Percentiles rank a stretch among this genome's conserved stretches.
These are phyloP conservation scores for Penicillium chermesinum DNA, from an alignment of 495 filamentous ascomycete species.

Conservation along the genomic window DNA sequence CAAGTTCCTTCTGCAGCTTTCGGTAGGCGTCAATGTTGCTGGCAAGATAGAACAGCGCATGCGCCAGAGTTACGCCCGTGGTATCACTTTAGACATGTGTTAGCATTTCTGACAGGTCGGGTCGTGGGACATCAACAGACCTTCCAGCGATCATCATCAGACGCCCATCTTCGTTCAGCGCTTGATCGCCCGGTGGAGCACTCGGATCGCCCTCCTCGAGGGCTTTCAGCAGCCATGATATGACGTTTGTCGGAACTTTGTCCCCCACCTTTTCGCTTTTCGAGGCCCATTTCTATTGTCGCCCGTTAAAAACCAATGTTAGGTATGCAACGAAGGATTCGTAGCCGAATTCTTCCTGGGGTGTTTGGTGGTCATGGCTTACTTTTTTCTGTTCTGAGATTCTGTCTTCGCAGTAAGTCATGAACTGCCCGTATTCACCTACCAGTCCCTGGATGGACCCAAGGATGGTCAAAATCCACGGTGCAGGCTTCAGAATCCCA, in stretches of 20 bases:
- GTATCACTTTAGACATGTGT: too few relatives aligned
- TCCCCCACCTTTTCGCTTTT: neutral
- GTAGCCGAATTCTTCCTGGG: too few relatives aligned
- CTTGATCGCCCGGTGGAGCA: neutral
- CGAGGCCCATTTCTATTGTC: neutral
- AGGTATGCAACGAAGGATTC: too few relatives aligned
- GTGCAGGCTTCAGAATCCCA: neutral
- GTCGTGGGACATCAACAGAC: too few relatives aligned
- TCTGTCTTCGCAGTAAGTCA: neutral
- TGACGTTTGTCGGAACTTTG: neutral
- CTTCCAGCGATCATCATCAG: neutral
- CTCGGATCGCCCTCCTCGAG: neutral
- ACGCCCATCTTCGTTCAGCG: neutral
- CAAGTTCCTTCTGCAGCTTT: neutral
- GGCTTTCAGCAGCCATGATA: slow-evolving; percentile 8
- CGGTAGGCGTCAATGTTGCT: neutral
- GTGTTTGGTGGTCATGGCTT: neutral
- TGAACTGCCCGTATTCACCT: neutral
- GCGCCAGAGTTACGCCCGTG: neutral
- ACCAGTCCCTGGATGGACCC: neutral
- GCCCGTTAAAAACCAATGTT: neutral
- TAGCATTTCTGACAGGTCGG: too few relatives aligned
- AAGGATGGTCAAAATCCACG: neutral
- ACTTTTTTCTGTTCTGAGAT: neutral
- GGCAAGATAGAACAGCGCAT: neutral